Percentiles rank a stretch among this genome's conserved stretches.
Conservation (phyloP, 1,284 basidiomycete genomes). For the Salmacisia buchloeana region DNA sequence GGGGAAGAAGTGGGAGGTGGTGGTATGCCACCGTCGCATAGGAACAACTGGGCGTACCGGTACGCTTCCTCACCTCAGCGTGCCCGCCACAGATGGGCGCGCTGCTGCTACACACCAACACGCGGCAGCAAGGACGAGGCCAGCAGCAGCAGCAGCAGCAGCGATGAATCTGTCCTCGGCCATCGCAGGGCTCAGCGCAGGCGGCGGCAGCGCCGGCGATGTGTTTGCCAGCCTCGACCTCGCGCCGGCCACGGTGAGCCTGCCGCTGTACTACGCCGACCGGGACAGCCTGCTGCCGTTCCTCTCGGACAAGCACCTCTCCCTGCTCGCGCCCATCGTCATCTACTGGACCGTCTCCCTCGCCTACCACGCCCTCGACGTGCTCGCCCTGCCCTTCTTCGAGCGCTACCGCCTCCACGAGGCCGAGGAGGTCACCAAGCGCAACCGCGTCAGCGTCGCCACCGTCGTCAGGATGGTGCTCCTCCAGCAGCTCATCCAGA, state of each 20-base stretch:
- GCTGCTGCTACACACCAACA: too few species aligned
- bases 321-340: constrained; percentile 69
- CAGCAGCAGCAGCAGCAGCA: too few species aligned
- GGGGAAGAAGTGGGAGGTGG: too few species aligned
- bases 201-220: neutral
- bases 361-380: constrained; percentile 76
- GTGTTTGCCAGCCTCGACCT: constrained; percentile 5
- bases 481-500: constrained; percentile 80
- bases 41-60: too few species aligned
- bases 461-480: constrained; percentile 75
- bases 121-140: too few species aligned
- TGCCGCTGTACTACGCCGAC: constrained; percentile 56
- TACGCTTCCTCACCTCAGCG: too few species aligned
- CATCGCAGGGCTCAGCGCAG: too few species aligned
- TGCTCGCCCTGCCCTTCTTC: constrained; percentile 64
- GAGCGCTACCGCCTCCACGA: constrained; percentile 84
- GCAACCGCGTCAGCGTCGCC: constrained; percentile 68
- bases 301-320: constrained; percentile 68
- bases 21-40: too few species aligned
- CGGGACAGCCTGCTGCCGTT: constrained; percentile 59
- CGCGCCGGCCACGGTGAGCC: neutral
- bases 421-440: constrained; percentile 67
- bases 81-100: too few species aligned
- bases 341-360: constrained; percentile 83
- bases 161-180: neutral